Percentiles rank a stretch among this genome's conserved stretches.
These are phyloP conservation scores for Ustilago crameri DNA, from an alignment of 1,284 basidiomycete genomes.

Conservation along the genomic window DNA sequence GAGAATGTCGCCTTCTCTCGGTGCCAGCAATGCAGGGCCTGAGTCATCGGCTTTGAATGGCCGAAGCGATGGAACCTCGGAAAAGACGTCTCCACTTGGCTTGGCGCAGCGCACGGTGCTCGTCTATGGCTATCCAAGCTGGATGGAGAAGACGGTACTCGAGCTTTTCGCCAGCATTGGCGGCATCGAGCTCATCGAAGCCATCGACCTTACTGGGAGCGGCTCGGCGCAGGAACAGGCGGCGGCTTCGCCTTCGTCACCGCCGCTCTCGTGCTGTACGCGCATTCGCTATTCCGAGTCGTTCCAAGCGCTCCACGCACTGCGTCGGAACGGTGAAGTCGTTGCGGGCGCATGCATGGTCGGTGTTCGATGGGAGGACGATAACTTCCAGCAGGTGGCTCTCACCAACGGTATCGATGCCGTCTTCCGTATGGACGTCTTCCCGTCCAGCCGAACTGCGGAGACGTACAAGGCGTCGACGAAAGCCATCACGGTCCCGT, in stretches of 20 bases:
- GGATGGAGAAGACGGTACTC: conserved; percentile 51
- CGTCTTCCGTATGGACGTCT: conserved; percentile 50
- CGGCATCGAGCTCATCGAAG: conserved; percentile 46
- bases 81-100: conserved; percentile 25
- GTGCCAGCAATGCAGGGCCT: background rate
- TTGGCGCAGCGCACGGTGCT: conserved; percentile 52
- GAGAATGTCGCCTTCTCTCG: conserved; percentile 24
- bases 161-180: conserved; percentile 53
- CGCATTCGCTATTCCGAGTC: conserved; percentile 49
- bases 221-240: conserved; percentile 43
- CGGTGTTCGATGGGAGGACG: conserved; percentile 59
- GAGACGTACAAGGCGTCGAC: conserved; percentile 33
- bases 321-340: conserved; percentile 52
- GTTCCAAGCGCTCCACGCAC: conserved; percentile 55
- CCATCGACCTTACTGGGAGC: conserved; percentile 48
- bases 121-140: conserved; percentile 51
- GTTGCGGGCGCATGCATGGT: conserved; percentile 55
- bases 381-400: conserved; percentile 54
- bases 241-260: conserved; percentile 20
- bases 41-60: conserved; percentile 9
- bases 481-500: conserved; percentile 32
- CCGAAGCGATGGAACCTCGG: conserved; percentile 5
- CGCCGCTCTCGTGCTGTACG: conserved; percentile 34
- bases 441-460: conserved; percentile 33
- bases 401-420: conserved; percentile 55